These are phyloP conservation scores for Paratrypanosoma confusum DNA, from an alignment of 208 protist genomes.

Conservation along the genomic window DNA sequence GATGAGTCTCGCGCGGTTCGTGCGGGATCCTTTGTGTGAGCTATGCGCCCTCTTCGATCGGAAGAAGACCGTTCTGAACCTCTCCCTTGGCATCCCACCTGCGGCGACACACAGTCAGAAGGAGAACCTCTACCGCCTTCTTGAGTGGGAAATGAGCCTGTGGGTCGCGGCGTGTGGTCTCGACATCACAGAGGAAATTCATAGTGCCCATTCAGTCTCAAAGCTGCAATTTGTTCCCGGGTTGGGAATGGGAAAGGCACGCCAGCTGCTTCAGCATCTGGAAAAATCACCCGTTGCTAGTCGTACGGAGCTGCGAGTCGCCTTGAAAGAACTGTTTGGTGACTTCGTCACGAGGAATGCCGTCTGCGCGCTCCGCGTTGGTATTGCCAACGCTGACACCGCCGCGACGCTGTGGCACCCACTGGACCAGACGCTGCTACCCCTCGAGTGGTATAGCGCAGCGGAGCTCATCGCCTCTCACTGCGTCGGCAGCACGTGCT, in stretches of 20 bases:
- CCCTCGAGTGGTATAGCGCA: constrained; percentile 26
- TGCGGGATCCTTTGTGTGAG: constrained; percentile 63
- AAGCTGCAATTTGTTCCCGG: constrained; percentile 72
- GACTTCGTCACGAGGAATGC: constrained; percentile 39
- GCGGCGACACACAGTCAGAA: constrained; percentile 25
- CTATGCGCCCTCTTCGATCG: constrained; percentile 61
- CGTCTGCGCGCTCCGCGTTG: constrained; percentile 24
- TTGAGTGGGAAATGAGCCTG: constrained; percentile 76
- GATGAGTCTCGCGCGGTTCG: constrained; percentile 47
- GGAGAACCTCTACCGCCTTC: constrained; percentile 37
- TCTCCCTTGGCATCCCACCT: constrained; percentile 20
- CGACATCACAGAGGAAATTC: constrained; percentile 45
- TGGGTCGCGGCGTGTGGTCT: constrained; percentile 56
- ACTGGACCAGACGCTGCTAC: constrained; percentile 70
- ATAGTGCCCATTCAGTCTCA: constrained; percentile 29
- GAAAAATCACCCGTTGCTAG: constrained; percentile 11
- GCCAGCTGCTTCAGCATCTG: constrained; percentile 22
- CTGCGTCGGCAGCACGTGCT: not conserved
- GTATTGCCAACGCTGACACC: not conserved
- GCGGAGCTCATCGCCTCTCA: constrained; percentile 11
- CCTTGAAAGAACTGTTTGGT: constrained; percentile 35
- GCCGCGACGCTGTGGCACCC: constrained; percentile 24
- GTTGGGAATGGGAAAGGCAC: constrained; percentile 45
- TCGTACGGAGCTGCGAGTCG: constrained; percentile 20
- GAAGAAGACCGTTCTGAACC: constrained; percentile 41